phyloP scores from a whole-genome alignment of 2,329 filamentous ascomycete genomes.

The Biscogniauxia mediterranea region DNA sequence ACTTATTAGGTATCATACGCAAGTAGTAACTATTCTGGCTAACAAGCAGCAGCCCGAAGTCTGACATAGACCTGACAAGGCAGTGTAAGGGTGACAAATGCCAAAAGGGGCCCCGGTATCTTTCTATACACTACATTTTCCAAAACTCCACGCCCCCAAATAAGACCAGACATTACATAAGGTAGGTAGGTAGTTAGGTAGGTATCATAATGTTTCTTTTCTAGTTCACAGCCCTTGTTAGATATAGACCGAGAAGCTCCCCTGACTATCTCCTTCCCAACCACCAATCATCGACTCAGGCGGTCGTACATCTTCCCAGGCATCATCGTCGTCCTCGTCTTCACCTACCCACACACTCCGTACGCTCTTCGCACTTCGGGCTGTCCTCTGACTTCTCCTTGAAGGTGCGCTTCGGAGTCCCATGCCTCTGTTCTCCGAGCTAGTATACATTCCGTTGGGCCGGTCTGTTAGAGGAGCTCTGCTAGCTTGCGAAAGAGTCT shows the following conservation, averaged over 20 bases:
- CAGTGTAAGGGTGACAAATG: too few species aligned
- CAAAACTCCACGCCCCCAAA: not conserved
- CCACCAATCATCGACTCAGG: constrained; percentile 26
- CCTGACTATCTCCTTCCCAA: constrained; percentile 26
- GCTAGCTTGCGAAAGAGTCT: constrained; percentile 20
- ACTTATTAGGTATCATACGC: too few species aligned
- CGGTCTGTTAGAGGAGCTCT: constrained; percentile 16
- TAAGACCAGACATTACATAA: constrained; percentile 5
- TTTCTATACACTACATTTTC: not conserved
- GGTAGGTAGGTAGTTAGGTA: constrained; percentile 3
- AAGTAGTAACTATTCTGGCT: not conserved
- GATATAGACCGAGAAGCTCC: constrained; percentile 32
- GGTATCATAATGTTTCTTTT: constrained; percentile 10
- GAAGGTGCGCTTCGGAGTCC: constrained; percentile 14
- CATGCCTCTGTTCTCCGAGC: constrained; percentile 6
- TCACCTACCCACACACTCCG: constrained; percentile 20
- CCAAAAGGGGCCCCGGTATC: too few species aligned
- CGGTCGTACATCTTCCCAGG: constrained; percentile 31
- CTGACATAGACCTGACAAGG: not conserved
- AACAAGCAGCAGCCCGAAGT: not conserved
- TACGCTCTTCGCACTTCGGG: constrained; percentile 22
- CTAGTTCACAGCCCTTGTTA: constrained; percentile 10
- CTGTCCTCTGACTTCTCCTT: constrained; percentile 21
- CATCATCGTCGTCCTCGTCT: constrained; percentile 27
- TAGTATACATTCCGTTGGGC: constrained; percentile 12